These are phyloP conservation scores for Termitomyces bulborhizus DNA, from an alignment of 768 basidiomycete genomes.

Conservation along the genomic window DNA sequence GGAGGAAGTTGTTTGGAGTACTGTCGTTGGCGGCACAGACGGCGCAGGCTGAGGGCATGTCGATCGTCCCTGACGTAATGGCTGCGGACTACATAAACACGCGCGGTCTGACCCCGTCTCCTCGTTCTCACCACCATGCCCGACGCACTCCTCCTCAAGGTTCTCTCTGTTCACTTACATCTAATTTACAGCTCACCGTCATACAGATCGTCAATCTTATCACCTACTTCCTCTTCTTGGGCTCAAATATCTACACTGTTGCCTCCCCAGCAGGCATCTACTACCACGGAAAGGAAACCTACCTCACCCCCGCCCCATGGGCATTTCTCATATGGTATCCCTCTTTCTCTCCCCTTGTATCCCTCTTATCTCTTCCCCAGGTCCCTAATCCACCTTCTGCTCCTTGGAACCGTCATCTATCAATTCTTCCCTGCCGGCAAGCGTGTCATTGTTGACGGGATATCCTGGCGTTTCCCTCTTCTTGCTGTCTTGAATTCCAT, in stretches of 20 bases:
- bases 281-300: constrained; percentile 76
- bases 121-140: constrained; percentile 37
- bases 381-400: constrained; percentile 85
- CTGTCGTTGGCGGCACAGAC: constrained; percentile 19
- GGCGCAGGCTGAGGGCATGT: background rate
- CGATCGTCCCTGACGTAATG: constrained; percentile 3
- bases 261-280: constrained; percentile 70
- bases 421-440: constrained; percentile 81
- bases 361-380: constrained; percentile 26
- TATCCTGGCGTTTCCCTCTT: constrained; percentile 89
- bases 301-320: constrained; percentile 92
- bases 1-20: constrained; percentile 24
- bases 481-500: constrained; percentile 83
- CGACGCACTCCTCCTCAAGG: constrained; percentile 72
- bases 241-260: constrained; percentile 84
- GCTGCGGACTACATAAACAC: constrained; percentile 3
- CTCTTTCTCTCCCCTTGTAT: constrained; percentile 6
- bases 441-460: constrained; percentile 73
- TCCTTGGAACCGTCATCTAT: constrained; percentile 88
- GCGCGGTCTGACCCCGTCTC: background rate
- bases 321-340: constrained; percentile 85
- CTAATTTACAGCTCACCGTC: background rate
- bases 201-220: constrained; percentile 69
- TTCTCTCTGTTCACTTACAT: background rate
- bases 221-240: constrained; percentile 83